A percentile compares a stretch with the other conserved stretches of the same genome.
Conservation (phyloP, 345 rosid genomes). For the Aquilaria malaccensis region DNA sequence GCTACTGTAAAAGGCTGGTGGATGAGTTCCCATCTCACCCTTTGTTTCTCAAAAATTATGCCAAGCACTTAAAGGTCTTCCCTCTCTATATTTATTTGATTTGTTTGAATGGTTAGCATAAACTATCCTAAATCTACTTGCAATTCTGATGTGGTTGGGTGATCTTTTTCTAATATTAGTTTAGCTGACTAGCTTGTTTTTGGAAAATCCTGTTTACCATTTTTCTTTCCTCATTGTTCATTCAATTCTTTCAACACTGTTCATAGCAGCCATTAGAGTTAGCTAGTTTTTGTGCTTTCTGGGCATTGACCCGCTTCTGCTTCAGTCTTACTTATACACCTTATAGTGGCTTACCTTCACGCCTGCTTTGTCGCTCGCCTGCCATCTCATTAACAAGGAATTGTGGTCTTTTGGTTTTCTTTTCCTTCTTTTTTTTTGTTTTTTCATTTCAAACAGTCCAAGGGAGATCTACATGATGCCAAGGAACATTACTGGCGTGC, state of each 20-base stretch:
- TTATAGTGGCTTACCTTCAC: too few relatives aligned
- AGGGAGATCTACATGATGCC: constrained; percentile 70
- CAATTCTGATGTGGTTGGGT: too few relatives aligned
- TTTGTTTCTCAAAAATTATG: constrained; percentile 61
- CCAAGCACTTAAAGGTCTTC: constrained; percentile 56
- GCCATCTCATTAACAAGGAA: neutral
- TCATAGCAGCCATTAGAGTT: neutral
- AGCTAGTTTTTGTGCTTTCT: neutral
- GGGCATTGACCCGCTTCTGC: neutral
- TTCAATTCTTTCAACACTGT: neutral
- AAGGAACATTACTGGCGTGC: constrained; percentile 62
- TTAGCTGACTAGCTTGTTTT: neutral
- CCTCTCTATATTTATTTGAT: constrained; percentile 3
- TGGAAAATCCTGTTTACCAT: neutral
- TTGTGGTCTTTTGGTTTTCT: neutral
- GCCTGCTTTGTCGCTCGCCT: too few relatives aligned
- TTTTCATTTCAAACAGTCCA: constrained; percentile 28
- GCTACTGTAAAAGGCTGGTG: constrained; percentile 47
- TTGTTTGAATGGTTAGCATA: neutral
- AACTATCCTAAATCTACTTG: too few relatives aligned
- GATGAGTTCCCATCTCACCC: constrained; percentile 72
- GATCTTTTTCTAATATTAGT: neutral
- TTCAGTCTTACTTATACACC: neutral
- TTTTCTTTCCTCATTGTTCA: neutral
- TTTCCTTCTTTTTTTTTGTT: neutral